phyloP scores from a whole-genome alignment of 176 grass and related monocot species.

The Zizania latifolia region DNA sequence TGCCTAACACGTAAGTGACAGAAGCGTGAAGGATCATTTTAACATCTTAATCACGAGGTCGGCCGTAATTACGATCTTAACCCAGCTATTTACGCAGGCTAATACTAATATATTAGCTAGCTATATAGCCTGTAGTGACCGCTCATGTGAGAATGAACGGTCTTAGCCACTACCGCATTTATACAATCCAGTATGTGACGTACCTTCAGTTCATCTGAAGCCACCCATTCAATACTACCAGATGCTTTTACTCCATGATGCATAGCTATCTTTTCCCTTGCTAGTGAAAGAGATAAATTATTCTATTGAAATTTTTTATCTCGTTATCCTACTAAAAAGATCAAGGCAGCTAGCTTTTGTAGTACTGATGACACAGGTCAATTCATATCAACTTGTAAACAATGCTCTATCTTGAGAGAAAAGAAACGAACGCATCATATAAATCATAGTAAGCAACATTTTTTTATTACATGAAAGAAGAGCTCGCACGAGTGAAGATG shows the following conservation, averaged over 20 bases:
- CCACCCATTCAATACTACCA: neutral
- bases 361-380: neutral
- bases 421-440: too few relatives aligned
- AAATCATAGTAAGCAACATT: too few relatives aligned
- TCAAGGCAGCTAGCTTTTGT: neutral
- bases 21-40: neutral
- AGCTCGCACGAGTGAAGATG: too few relatives aligned
- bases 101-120: neutral
- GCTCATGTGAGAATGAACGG: neutral
- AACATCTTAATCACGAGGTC: neutral
- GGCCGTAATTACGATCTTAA: neutral
- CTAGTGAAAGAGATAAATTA: neutral
- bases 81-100: neutral
- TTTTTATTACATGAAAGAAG: too few relatives aligned
- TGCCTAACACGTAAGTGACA: neutral
- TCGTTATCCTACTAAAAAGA: neutral
- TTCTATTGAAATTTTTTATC: neutral
- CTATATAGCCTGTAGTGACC: neutral
- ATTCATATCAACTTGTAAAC: neutral
- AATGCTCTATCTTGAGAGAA: neutral
- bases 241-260: neutral
- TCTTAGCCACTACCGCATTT: neutral
- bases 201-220: neutral
- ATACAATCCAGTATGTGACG: neutral
- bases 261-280: neutral